These are phyloP conservation scores for Fistulinella staudtii DNA, from an alignment of 1,284 basidiomycete species.

Conservation along the genomic window DNA sequence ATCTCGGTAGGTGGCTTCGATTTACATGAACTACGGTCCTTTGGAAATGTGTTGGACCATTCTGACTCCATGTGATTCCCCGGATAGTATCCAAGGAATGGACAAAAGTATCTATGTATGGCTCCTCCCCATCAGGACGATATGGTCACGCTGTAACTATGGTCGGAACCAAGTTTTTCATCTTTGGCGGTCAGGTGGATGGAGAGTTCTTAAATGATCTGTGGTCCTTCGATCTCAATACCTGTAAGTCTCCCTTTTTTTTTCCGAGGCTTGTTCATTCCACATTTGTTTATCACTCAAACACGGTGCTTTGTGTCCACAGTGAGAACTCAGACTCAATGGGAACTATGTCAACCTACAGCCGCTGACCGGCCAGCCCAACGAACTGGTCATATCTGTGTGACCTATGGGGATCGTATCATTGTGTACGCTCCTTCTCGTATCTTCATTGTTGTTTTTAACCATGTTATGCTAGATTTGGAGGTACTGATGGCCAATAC, in stretches of 20 bases:
- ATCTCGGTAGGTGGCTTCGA: conserved; percentile 65
- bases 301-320: conserved; percentile 9
- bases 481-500: conserved; percentile 96
- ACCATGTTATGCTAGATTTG: conserved; percentile 61
- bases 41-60: neutral
- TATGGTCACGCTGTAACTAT: conserved; percentile 97
- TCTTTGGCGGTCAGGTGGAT: conserved; percentile 98
- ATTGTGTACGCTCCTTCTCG: conserved; percentile 59
- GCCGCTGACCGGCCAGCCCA: conserved; percentile 70
- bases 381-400: conserved; percentile 90
- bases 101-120: conserved; percentile 81
- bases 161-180: conserved; percentile 87
- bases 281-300: conserved; percentile 1
- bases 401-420: conserved; percentile 83
- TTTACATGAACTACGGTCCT: neutral
- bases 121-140: conserved; percentile 78
- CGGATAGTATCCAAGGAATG: conserved; percentile 82
- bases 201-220: conserved; percentile 94
- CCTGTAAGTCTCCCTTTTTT: conserved; percentile 53
- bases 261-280: conserved; percentile 7
- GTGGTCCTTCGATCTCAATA: conserved; percentile 95
- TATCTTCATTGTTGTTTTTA: conserved; percentile 8
- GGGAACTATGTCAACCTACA: conserved; percentile 76
- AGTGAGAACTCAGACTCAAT: conserved; percentile 72
- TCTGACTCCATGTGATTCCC: conserved; percentile 6